Evolutionary conservation across 805 yeast species (phyloP), one percentile per base, ranked within the genome.

Genomic region (Lipomyces japonicus): DNA sequence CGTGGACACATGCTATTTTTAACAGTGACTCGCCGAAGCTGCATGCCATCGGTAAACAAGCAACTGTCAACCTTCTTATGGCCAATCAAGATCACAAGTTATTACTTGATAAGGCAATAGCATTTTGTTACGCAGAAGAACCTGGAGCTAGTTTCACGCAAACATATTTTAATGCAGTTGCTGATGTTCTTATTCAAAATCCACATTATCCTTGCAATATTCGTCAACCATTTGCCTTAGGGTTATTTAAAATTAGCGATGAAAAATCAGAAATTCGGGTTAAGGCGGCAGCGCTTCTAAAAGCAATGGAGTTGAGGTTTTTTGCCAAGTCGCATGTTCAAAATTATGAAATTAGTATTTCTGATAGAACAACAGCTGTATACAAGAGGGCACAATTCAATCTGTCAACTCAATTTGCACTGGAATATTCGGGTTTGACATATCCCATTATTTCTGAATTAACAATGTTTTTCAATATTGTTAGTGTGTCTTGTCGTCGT

Each of bases 301-400:
- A 77, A 37, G 75, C 74, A 25, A 76, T 86, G 4, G 97, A 91
- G 63, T 67, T 71, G 34, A 74, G 77, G 32, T 66, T 78, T 24
- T 82, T 76, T 57, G 76, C 78, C 30, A 73, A 81, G 1, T 72
- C 80, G 0, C 73, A 76, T 14, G 70, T 82, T 1, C 75, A 75
- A 5, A 76, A 76, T 21, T 86, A 79, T 63, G 76, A 79, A 31
- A 91, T 86, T 62, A 75, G 86, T 32, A 77, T 88, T 12, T 78
- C 83, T 44, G 85, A 88, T 55, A 75, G 79, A 30, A 84, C 95
- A 4, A 80, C 84, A 59, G 86, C 88, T 4, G 88, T 93, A 3
- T 90, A 84, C 71, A 89, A 89, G 63, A 81, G 91, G 37, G 95
- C 95, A 0, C 76, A 91, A 48, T 83, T 84, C 58, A 87, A 85